These are phyloP conservation scores for Coemansia sp. DNA, from an alignment of 192 early-diverging fungal species.

Conservation along the genomic window DNA sequence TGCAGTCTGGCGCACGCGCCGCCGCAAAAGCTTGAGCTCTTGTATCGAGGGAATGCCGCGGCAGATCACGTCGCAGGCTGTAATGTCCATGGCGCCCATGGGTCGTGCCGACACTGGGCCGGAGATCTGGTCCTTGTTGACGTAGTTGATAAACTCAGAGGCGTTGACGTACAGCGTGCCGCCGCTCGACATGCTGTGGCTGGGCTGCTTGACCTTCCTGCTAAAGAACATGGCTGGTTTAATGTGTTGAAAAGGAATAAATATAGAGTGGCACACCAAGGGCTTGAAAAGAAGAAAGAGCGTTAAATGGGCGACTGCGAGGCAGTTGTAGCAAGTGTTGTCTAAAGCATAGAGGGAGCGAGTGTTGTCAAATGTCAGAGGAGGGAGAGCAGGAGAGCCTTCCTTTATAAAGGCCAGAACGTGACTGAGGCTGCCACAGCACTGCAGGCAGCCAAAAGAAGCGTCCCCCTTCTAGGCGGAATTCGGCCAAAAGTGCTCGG, in stretches of 20 bases:
- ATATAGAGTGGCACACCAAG: neutral
- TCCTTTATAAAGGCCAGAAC: neutral
- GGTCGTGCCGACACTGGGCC: slow-evolving; percentile 48
- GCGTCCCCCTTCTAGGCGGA: neutral
- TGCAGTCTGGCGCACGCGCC: slow-evolving; percentile 45
- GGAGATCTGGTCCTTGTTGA: slow-evolving; percentile 54
- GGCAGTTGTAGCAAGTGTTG: neutral
- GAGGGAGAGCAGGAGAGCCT: neutral
- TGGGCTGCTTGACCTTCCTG: slow-evolving; percentile 28
- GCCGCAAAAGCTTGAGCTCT: slow-evolving; percentile 49
- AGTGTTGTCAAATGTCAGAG: neutral
- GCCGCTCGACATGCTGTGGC: slow-evolving; percentile 12
- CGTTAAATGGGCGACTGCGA: neutral
- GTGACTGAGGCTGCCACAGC: neutral
- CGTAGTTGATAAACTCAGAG: slow-evolving; percentile 55
- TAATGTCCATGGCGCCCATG: slow-evolving; percentile 55
- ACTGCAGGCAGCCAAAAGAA: neutral
- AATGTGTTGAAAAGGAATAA: neutral
- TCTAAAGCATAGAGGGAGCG: neutral
- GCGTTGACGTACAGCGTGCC: slow-evolving; percentile 42
- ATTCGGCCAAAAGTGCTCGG: neutral
- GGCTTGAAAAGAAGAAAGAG: neutral
- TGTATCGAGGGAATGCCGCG: slow-evolving; percentile 35
- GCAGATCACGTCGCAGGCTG: slow-evolving; percentile 56
- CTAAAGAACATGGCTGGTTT: slow-evolving; percentile 39